phyloP scores from a whole-genome alignment of 2,329 filamentous ascomycete species.

The Alternaria incomplexa region DNA sequence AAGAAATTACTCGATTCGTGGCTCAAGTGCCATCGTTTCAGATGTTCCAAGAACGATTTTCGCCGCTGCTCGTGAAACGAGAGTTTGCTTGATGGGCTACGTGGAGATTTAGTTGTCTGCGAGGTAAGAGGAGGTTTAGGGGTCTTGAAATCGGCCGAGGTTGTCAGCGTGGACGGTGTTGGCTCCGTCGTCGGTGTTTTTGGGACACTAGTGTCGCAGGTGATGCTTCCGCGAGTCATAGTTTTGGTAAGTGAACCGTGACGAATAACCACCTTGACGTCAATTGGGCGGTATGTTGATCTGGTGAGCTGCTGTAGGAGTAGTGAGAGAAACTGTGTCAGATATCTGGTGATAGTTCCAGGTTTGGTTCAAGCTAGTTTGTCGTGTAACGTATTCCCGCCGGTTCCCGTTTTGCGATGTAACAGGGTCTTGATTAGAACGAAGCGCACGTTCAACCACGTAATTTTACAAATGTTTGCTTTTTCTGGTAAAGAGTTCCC shows the following conservation, averaged over 20 bases:
- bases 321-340: neutral
- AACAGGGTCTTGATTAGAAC: neutral
- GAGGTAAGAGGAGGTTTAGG: neutral
- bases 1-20: conserved; percentile 40
- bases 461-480: neutral
- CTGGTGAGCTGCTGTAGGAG: neutral
- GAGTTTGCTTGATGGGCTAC: conserved; percentile 21
- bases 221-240: conserved; percentile 12
- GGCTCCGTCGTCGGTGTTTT: conserved; percentile 10
- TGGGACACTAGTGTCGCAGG: conserved; percentile 2
- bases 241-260: neutral
- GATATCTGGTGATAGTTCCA: neutral
- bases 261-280: neutral
- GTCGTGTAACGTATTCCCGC: neutral
- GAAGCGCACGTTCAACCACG: neutral
- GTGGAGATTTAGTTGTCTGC: conserved; percentile 12
- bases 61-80: conserved; percentile 27
- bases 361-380: neutral
- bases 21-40: conserved; percentile 32
- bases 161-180: neutral
- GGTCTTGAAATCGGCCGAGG: neutral
- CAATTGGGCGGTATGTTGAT: neutral
- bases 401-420: neutral
- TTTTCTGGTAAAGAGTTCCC: neutral
- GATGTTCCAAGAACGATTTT: conserved; percentile 27